Conservation (phyloP, 805 yeast genomes). For the Zygosaccharomyces pseudorouxii region DNA sequence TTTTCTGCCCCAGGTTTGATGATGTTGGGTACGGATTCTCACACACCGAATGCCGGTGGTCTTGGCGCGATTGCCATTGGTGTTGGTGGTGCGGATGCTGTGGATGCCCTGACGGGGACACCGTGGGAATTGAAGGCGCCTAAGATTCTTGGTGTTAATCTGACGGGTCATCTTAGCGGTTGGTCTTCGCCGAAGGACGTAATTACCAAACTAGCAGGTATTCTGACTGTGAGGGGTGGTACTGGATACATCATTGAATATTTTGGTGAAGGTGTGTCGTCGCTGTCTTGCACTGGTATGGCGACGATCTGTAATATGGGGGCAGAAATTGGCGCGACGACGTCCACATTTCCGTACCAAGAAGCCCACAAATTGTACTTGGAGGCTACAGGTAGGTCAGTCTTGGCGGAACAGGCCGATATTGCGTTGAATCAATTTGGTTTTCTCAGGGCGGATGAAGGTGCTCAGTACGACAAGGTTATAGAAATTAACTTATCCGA, state of each 20-base stretch:
- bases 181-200: slow-evolving; percentile 99
- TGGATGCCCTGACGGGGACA: slow-evolving; percentile 91
- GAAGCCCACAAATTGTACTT: slow-evolving; percentile 74
- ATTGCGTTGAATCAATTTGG: slow-evolving; percentile 49
- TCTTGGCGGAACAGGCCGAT: slow-evolving; percentile 77
- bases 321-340: slow-evolving; percentile 98
- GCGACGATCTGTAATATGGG: slow-evolving; percentile 99
- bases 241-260: slow-evolving; percentile 95
- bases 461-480: slow-evolving; percentile 87
- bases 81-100: slow-evolving; percentile 99
- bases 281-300: slow-evolving; percentile 96
- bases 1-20: slow-evolving; percentile 94
- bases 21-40: slow-evolving; percentile 98
- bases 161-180: slow-evolving; percentile 83
- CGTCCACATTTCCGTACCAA: slow-evolving; percentile 94
- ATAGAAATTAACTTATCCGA: slow-evolving; percentile 82
- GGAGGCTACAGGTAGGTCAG: slow-evolving; percentile 75
- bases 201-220: slow-evolving; percentile 87
- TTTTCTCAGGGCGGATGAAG: slow-evolving; percentile 77
- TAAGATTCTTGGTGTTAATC: slow-evolving; percentile 85
- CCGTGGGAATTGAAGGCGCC: slow-evolving; percentile 99
- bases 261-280: slow-evolving; percentile 89
- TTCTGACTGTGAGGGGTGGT: slow-evolving; percentile 94
- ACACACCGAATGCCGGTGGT: slow-evolving; percentile 99
- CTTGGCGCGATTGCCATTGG: slow-evolving; percentile 98